Conservation (phyloP, 1,139 yeast species). For the Suhomyces wounanorum region DNA sequence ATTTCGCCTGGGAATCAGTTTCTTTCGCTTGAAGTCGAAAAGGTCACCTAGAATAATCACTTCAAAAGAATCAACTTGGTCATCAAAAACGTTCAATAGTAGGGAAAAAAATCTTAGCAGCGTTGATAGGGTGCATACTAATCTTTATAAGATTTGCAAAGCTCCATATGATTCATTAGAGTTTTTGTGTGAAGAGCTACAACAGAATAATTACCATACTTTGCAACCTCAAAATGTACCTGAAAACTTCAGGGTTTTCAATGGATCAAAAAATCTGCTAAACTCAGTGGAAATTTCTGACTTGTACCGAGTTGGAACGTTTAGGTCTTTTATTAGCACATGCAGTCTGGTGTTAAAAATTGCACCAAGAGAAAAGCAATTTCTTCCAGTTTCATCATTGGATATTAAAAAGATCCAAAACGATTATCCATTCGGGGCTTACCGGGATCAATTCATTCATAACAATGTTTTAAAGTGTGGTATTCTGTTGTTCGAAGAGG, state of each 20-base stretch:
- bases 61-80: background rate
- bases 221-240: too few species aligned
- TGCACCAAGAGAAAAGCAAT: background rate
- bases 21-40: background rate
- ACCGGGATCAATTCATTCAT: background rate
- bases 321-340: background rate
- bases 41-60: background rate
- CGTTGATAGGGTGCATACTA: too few species aligned
- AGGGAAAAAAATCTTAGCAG: too few species aligned
- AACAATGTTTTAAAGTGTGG: background rate
- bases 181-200: background rate
- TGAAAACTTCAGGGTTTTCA: background rate
- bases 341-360: background rate
- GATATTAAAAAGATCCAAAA: slow-evolving; percentile 2
- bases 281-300: background rate
- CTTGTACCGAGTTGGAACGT: background rate
- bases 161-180: background rate
- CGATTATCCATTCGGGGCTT: slow-evolving; percentile 11
- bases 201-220: background rate
- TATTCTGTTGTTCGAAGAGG: background rate
- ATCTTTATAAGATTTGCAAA: background rate
- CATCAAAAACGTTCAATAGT: background rate
- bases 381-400: background rate
- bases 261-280: background rate
- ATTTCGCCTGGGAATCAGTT: background rate